These are phyloP conservation scores for Lyophyllum shimeji DNA, from an alignment of 768 basidiomycete species.

Conservation along the genomic window DNA sequence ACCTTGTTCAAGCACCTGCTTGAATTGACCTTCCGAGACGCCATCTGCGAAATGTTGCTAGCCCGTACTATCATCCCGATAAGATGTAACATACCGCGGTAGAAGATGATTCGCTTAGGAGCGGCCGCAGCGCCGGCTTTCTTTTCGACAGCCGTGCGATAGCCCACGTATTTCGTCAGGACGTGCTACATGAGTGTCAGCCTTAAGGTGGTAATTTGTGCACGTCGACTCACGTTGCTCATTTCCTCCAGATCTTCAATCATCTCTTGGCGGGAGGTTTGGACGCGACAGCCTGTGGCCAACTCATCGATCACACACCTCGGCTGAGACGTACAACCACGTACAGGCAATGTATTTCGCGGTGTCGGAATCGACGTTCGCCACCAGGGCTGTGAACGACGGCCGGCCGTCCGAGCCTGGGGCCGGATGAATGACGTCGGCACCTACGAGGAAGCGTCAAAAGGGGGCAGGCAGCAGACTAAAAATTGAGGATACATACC, in stretches of 20 bases:
- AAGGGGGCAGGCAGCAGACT: neutral
- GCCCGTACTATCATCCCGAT: too few relatives aligned
- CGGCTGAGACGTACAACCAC: neutral
- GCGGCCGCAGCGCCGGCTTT: conserved; percentile 34
- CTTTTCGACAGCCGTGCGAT: conserved; percentile 56
- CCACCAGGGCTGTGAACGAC: conserved; percentile 80
- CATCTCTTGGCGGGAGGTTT: conserved; percentile 71
- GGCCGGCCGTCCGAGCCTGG: conserved; percentile 79
- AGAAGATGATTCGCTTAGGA: conserved; percentile 78
- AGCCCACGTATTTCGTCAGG: conserved; percentile 55
- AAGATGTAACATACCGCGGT: conserved; percentile 48
- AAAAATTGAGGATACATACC: conserved; percentile 37
- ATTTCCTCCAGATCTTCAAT: conserved; percentile 70
- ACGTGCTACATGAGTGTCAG: conserved; percentile 39
- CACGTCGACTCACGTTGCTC: conserved; percentile 43
- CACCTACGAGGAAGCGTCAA: conserved; percentile 42
- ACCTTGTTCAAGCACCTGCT: conserved; percentile 55
- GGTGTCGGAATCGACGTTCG: conserved; percentile 72
- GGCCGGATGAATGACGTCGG: conserved; percentile 82
- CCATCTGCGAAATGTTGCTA: conserved; percentile 36
- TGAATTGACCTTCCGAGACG: conserved; percentile 55
- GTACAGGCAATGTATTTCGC: conserved; percentile 64
- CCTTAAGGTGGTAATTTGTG: neutral
- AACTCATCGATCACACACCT: conserved; percentile 16
- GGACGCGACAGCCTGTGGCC: conserved; percentile 53